Evolutionary conservation across 768 basidiomycete genomes (phyloP).

Genomic region (Pisolithus marmoratus): DNA sequence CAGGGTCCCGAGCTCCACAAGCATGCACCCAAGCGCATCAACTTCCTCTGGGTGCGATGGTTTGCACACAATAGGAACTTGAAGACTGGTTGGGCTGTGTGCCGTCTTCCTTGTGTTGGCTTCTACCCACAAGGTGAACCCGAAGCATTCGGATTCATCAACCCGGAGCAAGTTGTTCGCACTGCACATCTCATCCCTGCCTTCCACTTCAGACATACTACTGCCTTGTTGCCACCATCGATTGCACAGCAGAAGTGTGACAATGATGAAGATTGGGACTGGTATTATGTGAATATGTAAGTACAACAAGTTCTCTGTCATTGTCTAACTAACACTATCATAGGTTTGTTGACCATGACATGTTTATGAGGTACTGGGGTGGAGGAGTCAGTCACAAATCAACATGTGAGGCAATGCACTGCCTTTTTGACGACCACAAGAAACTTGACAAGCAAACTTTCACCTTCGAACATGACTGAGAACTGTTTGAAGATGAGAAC

Average conservation of each 20-base stretch:
- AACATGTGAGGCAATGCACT: background rate
- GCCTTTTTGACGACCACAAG: background rate
- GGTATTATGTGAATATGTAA: constrained; percentile 32
- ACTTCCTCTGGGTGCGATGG: constrained; percentile 27
- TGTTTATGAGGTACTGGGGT: constrained; percentile 31
- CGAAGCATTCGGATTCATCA: constrained; percentile 40
- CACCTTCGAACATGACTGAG: background rate
- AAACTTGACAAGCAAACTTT: background rate
- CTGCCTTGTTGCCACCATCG: constrained; percentile 3
- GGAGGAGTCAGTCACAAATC: constrained; percentile 26
- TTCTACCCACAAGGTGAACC: constrained; percentile 11
- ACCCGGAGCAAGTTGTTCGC: constrained; percentile 36
- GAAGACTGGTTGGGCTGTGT: constrained; percentile 19
- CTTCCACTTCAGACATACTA: constrained; percentile 24
- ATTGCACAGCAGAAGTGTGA: constrained; percentile 5
- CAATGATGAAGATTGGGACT: constrained; percentile 25
- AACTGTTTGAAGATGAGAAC: background rate
- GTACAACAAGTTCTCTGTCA: constrained; percentile 2
- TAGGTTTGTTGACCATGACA: constrained; percentile 39
- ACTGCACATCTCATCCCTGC: constrained; percentile 39
- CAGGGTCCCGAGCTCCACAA: background rate
- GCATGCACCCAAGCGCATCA: constrained; percentile 8
- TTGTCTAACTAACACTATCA: background rate
- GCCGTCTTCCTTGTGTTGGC: constrained; percentile 24
- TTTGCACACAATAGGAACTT: constrained; percentile 14